Percentiles rank a stretch among this genome's conserved stretches.
phyloP scores from a whole-genome alignment of 2,329 filamentous ascomycete genomes.

The Cadophora malorum region DNA sequence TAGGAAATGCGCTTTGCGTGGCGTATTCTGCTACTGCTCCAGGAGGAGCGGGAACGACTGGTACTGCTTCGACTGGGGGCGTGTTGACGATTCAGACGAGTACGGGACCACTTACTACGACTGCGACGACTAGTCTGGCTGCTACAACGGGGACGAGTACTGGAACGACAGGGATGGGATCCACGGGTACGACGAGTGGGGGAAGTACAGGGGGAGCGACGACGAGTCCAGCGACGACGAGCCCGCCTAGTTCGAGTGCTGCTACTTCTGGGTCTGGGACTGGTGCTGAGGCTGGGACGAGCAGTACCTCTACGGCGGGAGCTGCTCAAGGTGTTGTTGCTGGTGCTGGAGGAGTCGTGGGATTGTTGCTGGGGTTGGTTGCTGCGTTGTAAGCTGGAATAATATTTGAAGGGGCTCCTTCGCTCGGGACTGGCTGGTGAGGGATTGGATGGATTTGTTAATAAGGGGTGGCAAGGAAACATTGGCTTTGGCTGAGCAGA shows the following conservation, averaged over 20 bases:
- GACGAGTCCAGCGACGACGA: conserved; percentile 9
- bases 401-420: neutral
- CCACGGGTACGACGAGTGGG: neutral
- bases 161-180: conserved; percentile 7
- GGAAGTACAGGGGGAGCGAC: neutral
- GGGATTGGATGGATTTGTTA: neutral
- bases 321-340: conserved; percentile 25
- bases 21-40: conserved; percentile 42
- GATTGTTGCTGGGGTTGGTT: conserved; percentile 23
- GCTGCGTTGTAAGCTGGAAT: conserved; percentile 21
- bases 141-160: neutral
- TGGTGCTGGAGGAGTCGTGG: conserved; percentile 23
- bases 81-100: neutral
- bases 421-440: neutral
- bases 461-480: too few relatives aligned
- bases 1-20: conserved; percentile 45
- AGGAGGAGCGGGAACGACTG: too few relatives aligned
- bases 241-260: neutral
- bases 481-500: too few relatives aligned
- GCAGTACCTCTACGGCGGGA: conserved; percentile 1
- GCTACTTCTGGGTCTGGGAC: neutral
- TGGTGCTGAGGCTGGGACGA: neutral
- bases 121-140: neutral
- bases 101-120: neutral
- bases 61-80: neutral